Evolutionary conservation across 2,329 filamentous ascomycete species (phyloP), one percentile per base, ranked within the genome.

Genomic region (Ophiostoma perfectum): DNA sequence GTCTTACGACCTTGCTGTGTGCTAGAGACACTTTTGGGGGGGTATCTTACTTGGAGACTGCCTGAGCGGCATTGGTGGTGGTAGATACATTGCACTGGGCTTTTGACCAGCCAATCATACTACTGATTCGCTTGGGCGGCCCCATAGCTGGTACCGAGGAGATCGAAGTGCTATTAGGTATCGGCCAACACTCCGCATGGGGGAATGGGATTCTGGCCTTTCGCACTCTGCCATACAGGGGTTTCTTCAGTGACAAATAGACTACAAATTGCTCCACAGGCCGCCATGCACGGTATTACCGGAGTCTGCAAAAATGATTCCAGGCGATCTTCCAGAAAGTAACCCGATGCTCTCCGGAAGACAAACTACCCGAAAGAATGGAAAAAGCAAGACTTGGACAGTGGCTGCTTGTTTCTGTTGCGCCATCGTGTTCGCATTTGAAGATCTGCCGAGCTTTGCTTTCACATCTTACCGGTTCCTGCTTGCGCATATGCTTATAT

Each of bases 331-430:
- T 27, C 49, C 49, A 55, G 8, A 27, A n/a, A 55, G 49, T 55
- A 36, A 16, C 18, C 49, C 18, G 49, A 55, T 55, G 11, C 49
- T 55, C 49, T 55, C 27, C 55, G 55, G 55, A 60, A 16, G 11
- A 60, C n/a, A 16, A 38, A 38, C 55, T 38, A 60, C 55, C 27
- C 55, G 55, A 38, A 14, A 38, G 4, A 7, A 60, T 58, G 11
- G 52, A 58, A 58, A 58, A 58, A 36, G 52, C 18, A 58, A 58
- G 8, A 58, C 52, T 52, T 27, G 27, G 27, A 27, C 49, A 52
- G 11, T 27, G 27, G 27, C 27, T 27, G 52, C 52, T 14, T 52
- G n/a, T 44, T 44, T 44, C 7, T 44, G 12, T 12, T 27, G 9
- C 6, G 27, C 11, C 2, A 38, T 58, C 52, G 11, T 16, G 36